phyloP scores from a whole-genome alignment of 2,329 filamentous ascomycete genomes.

The Raffaelea ambrosiae region DNA sequence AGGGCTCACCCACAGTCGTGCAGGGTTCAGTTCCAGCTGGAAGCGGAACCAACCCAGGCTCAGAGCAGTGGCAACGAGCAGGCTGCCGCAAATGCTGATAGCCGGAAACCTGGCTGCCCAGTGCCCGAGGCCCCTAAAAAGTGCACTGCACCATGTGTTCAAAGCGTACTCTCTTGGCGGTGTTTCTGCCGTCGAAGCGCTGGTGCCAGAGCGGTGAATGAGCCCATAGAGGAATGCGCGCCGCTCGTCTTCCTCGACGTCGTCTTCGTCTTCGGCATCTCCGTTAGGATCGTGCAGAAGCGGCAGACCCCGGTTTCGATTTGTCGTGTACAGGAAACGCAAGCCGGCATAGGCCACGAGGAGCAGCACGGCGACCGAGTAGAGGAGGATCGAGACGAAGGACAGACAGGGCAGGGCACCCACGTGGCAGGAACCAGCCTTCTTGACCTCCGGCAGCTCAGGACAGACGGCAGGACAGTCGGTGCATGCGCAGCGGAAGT shows the following conservation, averaged over 20 bases:
- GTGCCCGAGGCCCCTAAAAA: constrained; percentile 74
- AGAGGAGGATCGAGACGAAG: constrained; percentile 83
- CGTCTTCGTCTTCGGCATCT: constrained; percentile 86
- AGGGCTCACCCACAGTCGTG: constrained; percentile 93
- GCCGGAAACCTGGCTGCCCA: constrained; percentile 74
- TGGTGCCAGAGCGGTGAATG: neutral
- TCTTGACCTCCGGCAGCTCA: constrained; percentile 65
- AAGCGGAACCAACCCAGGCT: constrained; percentile 87
- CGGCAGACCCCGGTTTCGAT: constrained; percentile 63
- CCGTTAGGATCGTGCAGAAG: constrained; percentile 72
- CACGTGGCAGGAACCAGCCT: constrained; percentile 67
- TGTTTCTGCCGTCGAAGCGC: neutral
- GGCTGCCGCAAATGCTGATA: constrained; percentile 67
- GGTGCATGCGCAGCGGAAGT: constrained; percentile 84
- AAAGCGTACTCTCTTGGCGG: constrained; percentile 73
- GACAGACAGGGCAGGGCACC: constrained; percentile 87
- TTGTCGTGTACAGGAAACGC: constrained; percentile 37
- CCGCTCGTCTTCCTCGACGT: constrained; percentile 70
- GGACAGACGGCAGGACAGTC: constrained; percentile 87
- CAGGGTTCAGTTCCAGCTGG: constrained; percentile 82
- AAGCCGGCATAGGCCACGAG: constrained; percentile 66
- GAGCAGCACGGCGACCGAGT: constrained; percentile 65
- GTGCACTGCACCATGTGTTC: constrained; percentile 71
- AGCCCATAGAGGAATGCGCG: constrained; percentile 20
- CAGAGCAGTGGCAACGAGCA: constrained; percentile 68